Conservation (phyloP, 345 rosid species). For the Iberis pinnata region DNA sequence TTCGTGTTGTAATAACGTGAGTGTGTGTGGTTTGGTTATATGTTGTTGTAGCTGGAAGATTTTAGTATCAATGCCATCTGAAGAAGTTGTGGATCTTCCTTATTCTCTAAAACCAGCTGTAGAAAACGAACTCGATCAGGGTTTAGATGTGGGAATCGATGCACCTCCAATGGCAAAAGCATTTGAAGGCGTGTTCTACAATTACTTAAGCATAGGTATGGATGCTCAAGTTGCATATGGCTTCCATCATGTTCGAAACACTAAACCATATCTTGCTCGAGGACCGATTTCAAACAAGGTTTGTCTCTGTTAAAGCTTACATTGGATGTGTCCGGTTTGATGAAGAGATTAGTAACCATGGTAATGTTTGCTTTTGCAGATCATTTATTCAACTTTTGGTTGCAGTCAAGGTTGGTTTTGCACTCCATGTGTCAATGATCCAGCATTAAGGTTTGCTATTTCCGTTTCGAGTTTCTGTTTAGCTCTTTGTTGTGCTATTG, state of each 20-base stretch:
- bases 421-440: conserved; percentile 86
- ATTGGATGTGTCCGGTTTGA: not conserved
- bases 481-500: not conserved
- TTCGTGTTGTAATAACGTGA: not conserved
- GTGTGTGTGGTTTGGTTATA: not conserved
- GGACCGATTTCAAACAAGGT: conserved; percentile 95
- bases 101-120: conserved; percentile 62
- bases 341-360: not conserved
- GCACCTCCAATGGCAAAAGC: no score
- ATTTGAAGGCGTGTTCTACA: conserved; percentile 89
- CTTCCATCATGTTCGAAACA: conserved; percentile 90
- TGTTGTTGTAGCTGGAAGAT: conserved; percentile 65
- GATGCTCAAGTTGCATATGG: conserved; percentile 98
- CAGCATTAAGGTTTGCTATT: conserved; percentile 63
- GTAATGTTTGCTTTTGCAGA: conserved; percentile 33
- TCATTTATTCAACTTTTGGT: conserved; percentile 85
- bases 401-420: conserved; percentile 98
- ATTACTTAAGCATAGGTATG: conserved; percentile 98
- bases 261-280: conserved; percentile 87
- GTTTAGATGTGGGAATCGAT: no score
- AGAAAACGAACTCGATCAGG: conserved; percentile 63
- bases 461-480: not conserved
- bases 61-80: conserved; percentile 62
- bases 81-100: conserved; percentile 65
- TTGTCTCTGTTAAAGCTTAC: not conserved